phyloP scores from a whole-genome alignment of 2,329 filamentous ascomycete species.

The Lomentospora prolificans region DNA sequence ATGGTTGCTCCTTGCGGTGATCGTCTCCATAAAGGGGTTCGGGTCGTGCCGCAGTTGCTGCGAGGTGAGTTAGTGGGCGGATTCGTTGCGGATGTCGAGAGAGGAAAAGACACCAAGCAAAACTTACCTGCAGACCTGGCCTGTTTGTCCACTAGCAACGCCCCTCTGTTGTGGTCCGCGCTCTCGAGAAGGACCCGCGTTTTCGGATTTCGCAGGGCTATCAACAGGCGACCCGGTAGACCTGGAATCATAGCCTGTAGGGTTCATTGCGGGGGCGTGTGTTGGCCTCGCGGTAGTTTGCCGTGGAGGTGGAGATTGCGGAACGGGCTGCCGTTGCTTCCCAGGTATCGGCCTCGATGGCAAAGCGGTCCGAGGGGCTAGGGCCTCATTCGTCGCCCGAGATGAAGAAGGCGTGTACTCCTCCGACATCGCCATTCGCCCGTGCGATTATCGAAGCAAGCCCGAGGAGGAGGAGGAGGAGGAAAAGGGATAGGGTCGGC shows the following conservation, averaged over 20 bases:
- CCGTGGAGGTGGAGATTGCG: slow-evolving; percentile 2
- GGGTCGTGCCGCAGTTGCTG: slow-evolving; percentile 91
- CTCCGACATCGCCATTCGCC: slow-evolving; percentile 8
- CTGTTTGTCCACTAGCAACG: slow-evolving; percentile 19
- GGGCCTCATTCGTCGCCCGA: neutral
- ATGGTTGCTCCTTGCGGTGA: slow-evolving; percentile 91
- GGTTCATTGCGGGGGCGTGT: neutral
- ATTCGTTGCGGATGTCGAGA: neutral
- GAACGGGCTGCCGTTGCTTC: slow-evolving; percentile 6
- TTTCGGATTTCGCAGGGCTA: slow-evolving; percentile 3
- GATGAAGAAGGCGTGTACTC: slow-evolving; percentile 4
- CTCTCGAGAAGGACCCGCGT: neutral
- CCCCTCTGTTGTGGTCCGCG: neutral
- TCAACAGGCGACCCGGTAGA: neutral
- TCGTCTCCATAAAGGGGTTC: slow-evolving; percentile 88
- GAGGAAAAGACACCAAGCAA: neutral
- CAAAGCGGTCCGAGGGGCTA: slow-evolving; percentile 1
- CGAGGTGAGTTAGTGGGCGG: slow-evolving; percentile 3
- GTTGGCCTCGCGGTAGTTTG: neutral
- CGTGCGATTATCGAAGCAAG: neutral
- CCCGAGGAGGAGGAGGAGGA: neutral
- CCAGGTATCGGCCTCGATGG: slow-evolving; percentile 5
- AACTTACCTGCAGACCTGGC: slow-evolving; percentile 63
- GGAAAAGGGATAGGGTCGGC: neutral
- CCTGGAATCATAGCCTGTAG: neutral